phyloP scores from a whole-genome alignment of 108 stramenopile genomes.

The Tribonema minus region DNA sequence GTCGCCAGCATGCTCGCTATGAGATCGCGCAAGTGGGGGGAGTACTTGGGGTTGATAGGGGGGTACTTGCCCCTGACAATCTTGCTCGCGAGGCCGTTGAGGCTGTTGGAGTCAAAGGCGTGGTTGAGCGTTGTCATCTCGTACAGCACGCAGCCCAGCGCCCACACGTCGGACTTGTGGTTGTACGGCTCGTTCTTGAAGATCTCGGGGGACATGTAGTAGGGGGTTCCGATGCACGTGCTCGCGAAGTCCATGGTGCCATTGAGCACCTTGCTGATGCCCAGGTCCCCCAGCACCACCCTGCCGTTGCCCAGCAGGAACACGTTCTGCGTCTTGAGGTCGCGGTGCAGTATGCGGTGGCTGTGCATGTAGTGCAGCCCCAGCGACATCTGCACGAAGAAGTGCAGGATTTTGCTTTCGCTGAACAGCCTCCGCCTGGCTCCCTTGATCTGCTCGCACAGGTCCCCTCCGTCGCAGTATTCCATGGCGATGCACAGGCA shows the following conservation, averaged over 20 bases:
- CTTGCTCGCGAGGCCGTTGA: slow-evolving; percentile 47
- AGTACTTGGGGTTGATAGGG: slow-evolving; percentile 46
- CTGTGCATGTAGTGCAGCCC: slow-evolving; percentile 60
- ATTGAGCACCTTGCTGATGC: slow-evolving; percentile 62
- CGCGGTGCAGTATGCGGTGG: slow-evolving; percentile 58
- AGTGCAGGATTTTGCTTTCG: slow-evolving; percentile 55
- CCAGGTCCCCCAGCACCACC: slow-evolving; percentile 63
- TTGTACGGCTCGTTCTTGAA: slow-evolving; percentile 53
- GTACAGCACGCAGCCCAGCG: slow-evolving; percentile 58
- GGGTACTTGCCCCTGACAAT: slow-evolving; percentile 52
- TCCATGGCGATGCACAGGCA: slow-evolving; percentile 58
- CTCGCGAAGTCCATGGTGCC: slow-evolving; percentile 64
- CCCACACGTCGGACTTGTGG: slow-evolving; percentile 57
- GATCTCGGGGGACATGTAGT: slow-evolving; percentile 57
- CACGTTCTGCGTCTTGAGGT: slow-evolving; percentile 62
- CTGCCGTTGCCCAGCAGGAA: slow-evolving; percentile 61
- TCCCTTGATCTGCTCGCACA: slow-evolving; percentile 43
- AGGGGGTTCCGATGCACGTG: slow-evolving; percentile 67
- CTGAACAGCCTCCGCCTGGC: slow-evolving; percentile 40
- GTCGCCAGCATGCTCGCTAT: slow-evolving; percentile 43
- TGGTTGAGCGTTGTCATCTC: slow-evolving; percentile 56
- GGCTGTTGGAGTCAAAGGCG: slow-evolving; percentile 52
- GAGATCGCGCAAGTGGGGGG: slow-evolving; percentile 31
- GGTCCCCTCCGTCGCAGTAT: slow-evolving; percentile 57
- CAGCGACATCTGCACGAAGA: slow-evolving; percentile 55